Base-by-base conservation (phyloP, 805 yeast species). In the Ogataea thermomethanolica region DNA sequence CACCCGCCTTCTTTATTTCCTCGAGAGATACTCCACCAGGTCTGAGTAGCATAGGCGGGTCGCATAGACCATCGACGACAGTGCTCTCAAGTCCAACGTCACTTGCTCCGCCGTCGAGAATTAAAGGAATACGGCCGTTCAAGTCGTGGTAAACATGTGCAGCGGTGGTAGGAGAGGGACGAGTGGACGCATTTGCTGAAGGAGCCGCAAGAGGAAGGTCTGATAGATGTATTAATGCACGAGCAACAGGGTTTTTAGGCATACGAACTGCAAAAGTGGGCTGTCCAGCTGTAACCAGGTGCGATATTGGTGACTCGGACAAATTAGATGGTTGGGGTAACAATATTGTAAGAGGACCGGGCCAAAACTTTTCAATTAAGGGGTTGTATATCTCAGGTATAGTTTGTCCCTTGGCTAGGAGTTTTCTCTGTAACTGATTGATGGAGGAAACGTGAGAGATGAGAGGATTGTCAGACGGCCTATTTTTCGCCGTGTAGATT, bases 161-260 rank as follows among this genome's bases (percentile, higher is more conserved):
- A 0, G 99, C 98, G 25, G 72, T 55, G 0, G 99, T 93, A 1
- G 98, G 96, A 13, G 95, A 84, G 1, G 99, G 99, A 36, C 88
- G 69, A 0, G 99, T 93, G 1, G 96, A 88, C 1, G 96, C 91
- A 62, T 93, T 93, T 2, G 99, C 99, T 1, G 96, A 87, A 0
- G 99, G 99, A 0, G 99, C 99, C 1, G 99, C 99, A 26, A 93
- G 64, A 1, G 99, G 98, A 2, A 84, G 75, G 49, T 89, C 93
- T 39, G 95, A 78, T 9, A 85, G 54, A 2, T 87, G 84, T 39
- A 93, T 89, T 33, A 93, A 66, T 0, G 98, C 95, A 45, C 99
- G 69, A 0, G 98, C 98, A 1, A 93, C 76, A 1, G 91, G 87
- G 61, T 91, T 84, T 4, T 74, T 66, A 2, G 99, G 99, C 59